Percentiles rank a stretch among this genome's conserved stretches.
Evolutionary conservation across 148 eudicot species (phyloP).

Genomic region (Silene conica): DNA sequence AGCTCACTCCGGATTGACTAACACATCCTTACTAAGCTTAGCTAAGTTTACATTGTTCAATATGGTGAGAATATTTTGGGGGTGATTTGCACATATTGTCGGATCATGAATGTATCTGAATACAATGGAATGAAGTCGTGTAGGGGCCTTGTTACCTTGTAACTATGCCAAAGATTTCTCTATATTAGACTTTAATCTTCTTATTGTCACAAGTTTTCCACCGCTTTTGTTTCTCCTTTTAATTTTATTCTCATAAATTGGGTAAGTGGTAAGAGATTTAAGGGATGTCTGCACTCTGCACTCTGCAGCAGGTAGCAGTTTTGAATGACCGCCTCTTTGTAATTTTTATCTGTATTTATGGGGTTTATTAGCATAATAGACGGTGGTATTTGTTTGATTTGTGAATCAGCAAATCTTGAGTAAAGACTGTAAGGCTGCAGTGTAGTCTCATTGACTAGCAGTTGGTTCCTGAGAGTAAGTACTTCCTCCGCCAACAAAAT

Average conservation of each 20-base stretch:
- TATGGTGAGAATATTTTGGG: slow-evolving; percentile 6
- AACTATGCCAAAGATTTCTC: background rate
- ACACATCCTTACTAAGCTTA: slow-evolving; percentile 14
- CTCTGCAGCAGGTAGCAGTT: too few relatives aligned
- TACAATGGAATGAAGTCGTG: slow-evolving; percentile 8
- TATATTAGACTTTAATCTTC: background rate
- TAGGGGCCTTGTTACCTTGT: slow-evolving; percentile 14
- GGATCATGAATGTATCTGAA: slow-evolving; percentile 8
- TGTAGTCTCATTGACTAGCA: too few relatives aligned
- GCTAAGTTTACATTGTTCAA: background rate
- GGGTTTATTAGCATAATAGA: too few relatives aligned
- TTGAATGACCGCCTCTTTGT: too few relatives aligned
- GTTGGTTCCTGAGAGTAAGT: too few relatives aligned
- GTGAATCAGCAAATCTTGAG: slow-evolving; percentile 20
- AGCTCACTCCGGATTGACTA: background rate
- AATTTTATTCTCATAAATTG: too few relatives aligned
- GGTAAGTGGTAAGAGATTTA: too few relatives aligned
- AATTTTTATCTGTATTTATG: too few relatives aligned
- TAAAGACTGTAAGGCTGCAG: too few relatives aligned
- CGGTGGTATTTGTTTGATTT: too few relatives aligned
- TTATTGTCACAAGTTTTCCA: background rate
- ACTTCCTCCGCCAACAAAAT: too few relatives aligned
- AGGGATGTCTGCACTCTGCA: too few relatives aligned
- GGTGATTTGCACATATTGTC: slow-evolving; percentile 14
- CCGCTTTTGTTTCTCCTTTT: background rate